A percentile compares a stretch with the other conserved stretches of the same genome.
Conservation (phyloP, 2,329 filamentous ascomycete genomes). For the Celoporthe dispersa region DNA sequence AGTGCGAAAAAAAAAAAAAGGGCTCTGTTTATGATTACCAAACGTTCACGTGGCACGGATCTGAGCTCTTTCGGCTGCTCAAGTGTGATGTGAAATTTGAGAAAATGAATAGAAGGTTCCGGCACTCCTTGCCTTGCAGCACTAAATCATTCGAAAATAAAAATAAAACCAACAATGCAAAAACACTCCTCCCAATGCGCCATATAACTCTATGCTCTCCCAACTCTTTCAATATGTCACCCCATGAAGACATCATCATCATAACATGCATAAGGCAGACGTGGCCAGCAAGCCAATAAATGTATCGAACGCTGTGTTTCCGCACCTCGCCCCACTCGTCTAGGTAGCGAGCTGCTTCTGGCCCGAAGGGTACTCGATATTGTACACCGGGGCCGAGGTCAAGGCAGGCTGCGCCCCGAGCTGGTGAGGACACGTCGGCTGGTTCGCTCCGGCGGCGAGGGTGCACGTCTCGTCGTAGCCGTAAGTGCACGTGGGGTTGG, state of each 20-base stretch:
- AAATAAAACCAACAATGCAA: neutral
- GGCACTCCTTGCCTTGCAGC: neutral
- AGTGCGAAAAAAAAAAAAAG: neutral
- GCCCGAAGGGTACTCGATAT: slow-evolving; percentile 17
- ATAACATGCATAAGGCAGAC: neutral
- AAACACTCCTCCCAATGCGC: neutral
- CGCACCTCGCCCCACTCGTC: neutral
- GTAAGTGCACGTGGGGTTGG: slow-evolving; percentile 53
- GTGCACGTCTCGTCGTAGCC: slow-evolving; percentile 57
- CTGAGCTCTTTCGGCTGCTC: neutral
- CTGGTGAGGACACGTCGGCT: slow-evolving; percentile 14
- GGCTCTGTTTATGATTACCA: neutral
- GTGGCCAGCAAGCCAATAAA: neutral
- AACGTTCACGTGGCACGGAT: neutral
- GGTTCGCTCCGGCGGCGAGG: slow-evolving; percentile 33
- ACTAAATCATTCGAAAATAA: neutral
- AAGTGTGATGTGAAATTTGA: neutral
- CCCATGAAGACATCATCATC: neutral
- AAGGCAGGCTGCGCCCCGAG: slow-evolving; percentile 12
- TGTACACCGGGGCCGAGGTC: slow-evolving; percentile 15
- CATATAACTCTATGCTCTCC: neutral
- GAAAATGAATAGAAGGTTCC: neutral
- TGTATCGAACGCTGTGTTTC: neutral
- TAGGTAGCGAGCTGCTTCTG: slow-evolving; percentile 7
- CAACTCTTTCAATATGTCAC: neutral